Percentiles rank a stretch among this genome's conserved stretches.
Conservation (phyloP, 148 eudicot genomes). For the Chenopodium formosanum region DNA sequence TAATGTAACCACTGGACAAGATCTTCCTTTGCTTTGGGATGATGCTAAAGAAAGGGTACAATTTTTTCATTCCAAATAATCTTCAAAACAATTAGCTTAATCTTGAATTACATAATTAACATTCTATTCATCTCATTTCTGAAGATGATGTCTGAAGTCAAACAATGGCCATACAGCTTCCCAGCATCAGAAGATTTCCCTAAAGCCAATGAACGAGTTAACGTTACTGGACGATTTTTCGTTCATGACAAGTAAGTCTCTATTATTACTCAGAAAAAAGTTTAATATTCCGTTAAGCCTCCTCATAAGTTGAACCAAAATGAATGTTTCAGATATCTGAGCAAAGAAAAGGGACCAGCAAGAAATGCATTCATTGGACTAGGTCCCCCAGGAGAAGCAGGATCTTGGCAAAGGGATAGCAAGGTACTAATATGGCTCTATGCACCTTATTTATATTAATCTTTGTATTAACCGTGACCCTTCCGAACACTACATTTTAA, state of each 20-base stretch:
- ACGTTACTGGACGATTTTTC: slow-evolving; percentile 56
- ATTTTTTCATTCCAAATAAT: background rate
- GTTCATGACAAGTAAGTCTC: slow-evolving; percentile 61
- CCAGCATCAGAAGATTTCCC: slow-evolving; percentile 75
- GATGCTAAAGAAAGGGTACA: slow-evolving; percentile 56
- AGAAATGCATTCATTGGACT: slow-evolving; percentile 54
- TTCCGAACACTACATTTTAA: too few relatives aligned
- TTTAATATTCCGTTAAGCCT: too few relatives aligned
- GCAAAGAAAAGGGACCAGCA: slow-evolving; percentile 40
- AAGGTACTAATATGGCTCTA: slow-evolving; percentile 36
- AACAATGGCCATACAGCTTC: slow-evolving; percentile 76
- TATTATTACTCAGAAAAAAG: background rate
- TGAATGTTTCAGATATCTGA: slow-evolving; percentile 38
- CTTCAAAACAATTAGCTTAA: background rate
- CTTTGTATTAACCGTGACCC: too few relatives aligned
- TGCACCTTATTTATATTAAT: background rate
- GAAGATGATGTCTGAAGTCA: slow-evolving; percentile 61
- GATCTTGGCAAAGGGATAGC: slow-evolving; percentile 74
- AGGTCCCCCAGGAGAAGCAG: slow-evolving; percentile 53
- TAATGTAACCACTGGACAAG: slow-evolving; percentile 27
- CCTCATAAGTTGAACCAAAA: background rate
- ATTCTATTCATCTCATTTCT: background rate
- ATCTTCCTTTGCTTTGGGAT: slow-evolving; percentile 41
- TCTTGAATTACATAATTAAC: background rate
- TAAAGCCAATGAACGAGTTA: slow-evolving; percentile 56